phyloP scores from a whole-genome alignment of 495 filamentous ascomycete genomes.

The Penicillium fimorum region DNA sequence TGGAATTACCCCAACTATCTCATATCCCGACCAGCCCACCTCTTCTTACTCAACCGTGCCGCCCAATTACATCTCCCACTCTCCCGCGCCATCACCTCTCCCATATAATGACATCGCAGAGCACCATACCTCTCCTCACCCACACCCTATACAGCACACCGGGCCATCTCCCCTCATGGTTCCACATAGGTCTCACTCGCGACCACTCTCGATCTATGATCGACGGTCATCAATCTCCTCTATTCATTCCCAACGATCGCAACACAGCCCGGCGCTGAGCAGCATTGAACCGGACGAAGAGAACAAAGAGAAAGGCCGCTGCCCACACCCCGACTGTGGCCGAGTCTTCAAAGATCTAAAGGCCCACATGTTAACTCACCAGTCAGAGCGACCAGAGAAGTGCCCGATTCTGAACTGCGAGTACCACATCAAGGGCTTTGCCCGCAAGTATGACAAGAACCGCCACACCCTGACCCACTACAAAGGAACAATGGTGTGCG shows the following conservation, averaged over 20 bases:
- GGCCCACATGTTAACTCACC: conserved; percentile 95
- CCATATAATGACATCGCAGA: conserved; percentile 30
- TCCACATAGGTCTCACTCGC: conserved; percentile 35
- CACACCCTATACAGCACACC: conserved; percentile 28
- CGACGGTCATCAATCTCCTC: conserved; percentile 57
- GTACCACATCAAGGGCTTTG: conserved; percentile 94
- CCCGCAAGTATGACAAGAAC: conserved; percentile 98
- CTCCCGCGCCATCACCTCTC: conserved; percentile 37
- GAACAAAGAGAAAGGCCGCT: conserved; percentile 64
- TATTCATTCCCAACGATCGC: conserved; percentile 53
- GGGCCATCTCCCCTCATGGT: conserved; percentile 38
- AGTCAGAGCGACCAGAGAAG: conserved; percentile 91
- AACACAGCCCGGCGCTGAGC: conserved; percentile 52
- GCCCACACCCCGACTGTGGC: conserved; percentile 81
- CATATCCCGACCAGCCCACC: conserved; percentile 34
- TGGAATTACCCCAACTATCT: conserved; percentile 33
- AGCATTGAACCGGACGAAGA: conserved; percentile 60
- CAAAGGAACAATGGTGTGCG: conserved; percentile 99
- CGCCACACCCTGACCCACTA: conserved; percentile 98
- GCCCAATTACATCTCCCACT: conserved; percentile 32
- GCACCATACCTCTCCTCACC: conserved; percentile 29
- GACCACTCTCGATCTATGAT: conserved; percentile 39
- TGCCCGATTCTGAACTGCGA: conserved; percentile 94
- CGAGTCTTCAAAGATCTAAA: conserved; percentile 92
- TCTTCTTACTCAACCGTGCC: conserved; percentile 26